These are phyloP conservation scores for Bassia scoparia DNA, from an alignment of 148 eudicot genomes.

Conservation along the genomic window DNA sequence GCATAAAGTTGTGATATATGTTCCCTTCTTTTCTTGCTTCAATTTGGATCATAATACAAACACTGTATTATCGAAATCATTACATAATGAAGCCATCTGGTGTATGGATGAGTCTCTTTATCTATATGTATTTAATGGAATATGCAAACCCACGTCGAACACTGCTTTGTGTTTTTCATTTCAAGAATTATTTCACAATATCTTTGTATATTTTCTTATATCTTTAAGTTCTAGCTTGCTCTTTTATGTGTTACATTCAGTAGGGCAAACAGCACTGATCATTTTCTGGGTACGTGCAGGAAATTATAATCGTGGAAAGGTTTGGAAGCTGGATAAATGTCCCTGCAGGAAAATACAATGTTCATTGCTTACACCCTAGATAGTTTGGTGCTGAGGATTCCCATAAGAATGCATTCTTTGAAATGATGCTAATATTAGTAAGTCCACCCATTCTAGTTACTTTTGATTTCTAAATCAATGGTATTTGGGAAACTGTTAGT, in stretches of 20 bases:
- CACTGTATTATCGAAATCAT: too few relatives aligned
- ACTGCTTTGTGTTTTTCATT: too few relatives aligned
- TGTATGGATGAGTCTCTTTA: too few relatives aligned
- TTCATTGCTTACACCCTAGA: constrained; percentile 75
- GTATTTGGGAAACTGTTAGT: too few relatives aligned
- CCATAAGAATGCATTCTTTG: constrained; percentile 84
- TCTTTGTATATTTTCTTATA: background rate
- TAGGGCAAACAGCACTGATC: background rate
- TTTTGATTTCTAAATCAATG: too few relatives aligned
- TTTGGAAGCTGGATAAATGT: constrained; percentile 64
- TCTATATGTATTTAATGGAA: background rate
- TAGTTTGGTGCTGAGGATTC: constrained; percentile 86
- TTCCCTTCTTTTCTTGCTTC: too few relatives aligned
- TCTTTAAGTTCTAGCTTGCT: background rate
- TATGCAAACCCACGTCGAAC: background rate
- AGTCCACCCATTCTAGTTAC: background rate
- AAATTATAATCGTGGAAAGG: constrained; percentile 81
- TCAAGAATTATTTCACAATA: too few relatives aligned
- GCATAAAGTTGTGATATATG: too few relatives aligned
- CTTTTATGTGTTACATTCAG: background rate
- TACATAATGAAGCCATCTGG: too few relatives aligned
- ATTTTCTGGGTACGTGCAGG: constrained; percentile 34
- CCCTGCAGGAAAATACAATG: constrained; percentile 52
- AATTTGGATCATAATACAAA: too few relatives aligned
- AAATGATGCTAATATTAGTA: constrained; percentile 32